Conservation (phyloP, 805 yeast species). For the Lachancea nothofagi region DNA sequence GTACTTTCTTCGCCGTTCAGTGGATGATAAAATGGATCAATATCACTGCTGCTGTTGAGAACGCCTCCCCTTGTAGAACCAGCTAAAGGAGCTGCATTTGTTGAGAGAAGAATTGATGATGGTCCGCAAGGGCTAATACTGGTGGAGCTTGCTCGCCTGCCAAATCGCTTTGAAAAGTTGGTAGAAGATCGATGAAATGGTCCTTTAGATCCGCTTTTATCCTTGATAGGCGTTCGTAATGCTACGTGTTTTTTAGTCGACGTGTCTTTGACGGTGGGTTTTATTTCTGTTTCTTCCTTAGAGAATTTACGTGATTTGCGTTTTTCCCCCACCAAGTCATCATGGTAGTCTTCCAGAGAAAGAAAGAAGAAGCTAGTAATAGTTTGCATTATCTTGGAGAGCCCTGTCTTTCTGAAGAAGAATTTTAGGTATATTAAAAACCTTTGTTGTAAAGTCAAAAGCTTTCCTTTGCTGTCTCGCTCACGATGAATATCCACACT, state of each 20-base stretch:
- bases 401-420: slow-evolving; percentile 1
- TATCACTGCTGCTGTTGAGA: too few species aligned
- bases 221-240: background rate
- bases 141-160: background rate
- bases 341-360: slow-evolving; percentile 18
- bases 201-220: background rate
- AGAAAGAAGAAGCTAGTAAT: slow-evolving; percentile 21
- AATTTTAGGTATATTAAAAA: slow-evolving; percentile 7
- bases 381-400: slow-evolving; percentile 11
- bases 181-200: background rate
- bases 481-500: slow-evolving; percentile 6
- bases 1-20: too few species aligned
- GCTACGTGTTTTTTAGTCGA: too few species aligned
- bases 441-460: slow-evolving; percentile 6
- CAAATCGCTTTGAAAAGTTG: background rate
- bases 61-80: too few species aligned
- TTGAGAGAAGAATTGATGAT: background rate
- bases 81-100: background rate
- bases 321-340: slow-evolving; percentile 6
- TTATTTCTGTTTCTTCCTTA: background rate
- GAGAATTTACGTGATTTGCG: too few species aligned
- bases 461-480: slow-evolving; percentile 3
- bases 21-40: too few species aligned
- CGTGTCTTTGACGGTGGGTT: too few species aligned
- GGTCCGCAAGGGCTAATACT: slow-evolving; percentile 1